Conservation (phyloP, 2,329 filamentous ascomycete genomes). For the Venturiaceae sp. region DNA sequence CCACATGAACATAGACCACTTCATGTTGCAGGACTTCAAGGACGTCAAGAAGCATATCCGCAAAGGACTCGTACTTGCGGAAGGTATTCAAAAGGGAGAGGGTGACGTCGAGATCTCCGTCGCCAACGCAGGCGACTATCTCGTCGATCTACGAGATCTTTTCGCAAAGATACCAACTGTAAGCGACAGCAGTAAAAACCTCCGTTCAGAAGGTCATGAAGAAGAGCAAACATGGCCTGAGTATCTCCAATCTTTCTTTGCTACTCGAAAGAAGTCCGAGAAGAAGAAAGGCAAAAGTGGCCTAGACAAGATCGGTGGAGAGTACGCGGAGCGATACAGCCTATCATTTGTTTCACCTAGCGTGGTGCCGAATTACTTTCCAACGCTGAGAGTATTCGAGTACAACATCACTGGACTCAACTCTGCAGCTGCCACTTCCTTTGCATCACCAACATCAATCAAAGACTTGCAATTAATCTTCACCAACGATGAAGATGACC, state of each 20-base stretch:
- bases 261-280: constrained; percentile 27
- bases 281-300: constrained; percentile 42
- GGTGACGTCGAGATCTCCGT: constrained; percentile 24
- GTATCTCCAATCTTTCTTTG: background rate
- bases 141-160: constrained; percentile 63
- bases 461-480: constrained; percentile 18
- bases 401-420: constrained; percentile 76
- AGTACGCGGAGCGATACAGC: constrained; percentile 77
- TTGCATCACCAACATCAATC: constrained; percentile 24
- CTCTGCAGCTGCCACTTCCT: background rate
- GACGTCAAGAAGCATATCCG: constrained; percentile 55
- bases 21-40: constrained; percentile 78
- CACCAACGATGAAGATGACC: constrained; percentile 10
- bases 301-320: constrained; percentile 62
- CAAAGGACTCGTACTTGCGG: constrained; percentile 19
- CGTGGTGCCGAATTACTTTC: constrained; percentile 87
- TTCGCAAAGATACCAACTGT: constrained; percentile 68
- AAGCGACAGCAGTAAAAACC: constrained; percentile 16
- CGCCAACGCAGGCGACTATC: constrained; percentile 65
- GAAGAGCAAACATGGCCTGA: constrained; percentile 10
- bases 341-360: constrained; percentile 75
- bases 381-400: constrained; percentile 79
- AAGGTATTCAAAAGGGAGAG: constrained; percentile 34
- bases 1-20: constrained; percentile 99
- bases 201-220: constrained; percentile 14